Base-by-base conservation (phyloP, 352 stramenopile species). In the Halophytophthora polymorphica region DNA sequence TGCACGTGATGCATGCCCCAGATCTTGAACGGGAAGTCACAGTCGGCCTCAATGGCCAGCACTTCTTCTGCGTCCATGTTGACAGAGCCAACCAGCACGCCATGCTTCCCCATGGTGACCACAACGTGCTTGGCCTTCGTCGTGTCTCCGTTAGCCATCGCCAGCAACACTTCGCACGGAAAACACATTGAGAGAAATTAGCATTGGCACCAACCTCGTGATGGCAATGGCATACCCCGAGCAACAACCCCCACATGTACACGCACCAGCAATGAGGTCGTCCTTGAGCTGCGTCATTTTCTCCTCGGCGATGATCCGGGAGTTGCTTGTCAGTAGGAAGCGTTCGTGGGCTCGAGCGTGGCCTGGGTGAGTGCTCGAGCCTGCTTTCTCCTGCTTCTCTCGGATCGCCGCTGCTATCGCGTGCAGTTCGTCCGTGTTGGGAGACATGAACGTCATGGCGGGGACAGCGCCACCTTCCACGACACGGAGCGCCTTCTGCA, bases 31-130 rank as follows among this genome's bases (percentile, higher is more conserved):
- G 69, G 35, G 37, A 87, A 77, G 19, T 72, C 46, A 15, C 52
- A 73, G 0, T 67, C 36, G 7, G 61, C 53, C 13, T 69, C 61
- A 15, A 62, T 37, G 13, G 56, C 44, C 12, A 62, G 56, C 22
- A 84, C 17, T 14, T 73, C 53, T 5, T 23, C n/a, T 8, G 62
- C 45, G 15, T 61, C 48, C 19, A 88, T 50, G 52, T 89, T 88
- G 50, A 86, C 60, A 11, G 81, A 90, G 2, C 69, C 75, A 12
- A 89, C 64, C 18, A 94, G 49, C 8, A 89, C 74, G 2, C 86
- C 86, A 40, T 89, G 67, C 48, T 83, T 83, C 35, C 86, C 86
- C 18, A 94, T 54, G 10, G 86, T 95, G 8, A 93, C 79, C 36
- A 93, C 61, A 28, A 94, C 66, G 38, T 91, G 76, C 55, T 83